phyloP scores from a whole-genome alignment of 169 alveolate genomes.

The Plasmodium vinckei region DNA sequence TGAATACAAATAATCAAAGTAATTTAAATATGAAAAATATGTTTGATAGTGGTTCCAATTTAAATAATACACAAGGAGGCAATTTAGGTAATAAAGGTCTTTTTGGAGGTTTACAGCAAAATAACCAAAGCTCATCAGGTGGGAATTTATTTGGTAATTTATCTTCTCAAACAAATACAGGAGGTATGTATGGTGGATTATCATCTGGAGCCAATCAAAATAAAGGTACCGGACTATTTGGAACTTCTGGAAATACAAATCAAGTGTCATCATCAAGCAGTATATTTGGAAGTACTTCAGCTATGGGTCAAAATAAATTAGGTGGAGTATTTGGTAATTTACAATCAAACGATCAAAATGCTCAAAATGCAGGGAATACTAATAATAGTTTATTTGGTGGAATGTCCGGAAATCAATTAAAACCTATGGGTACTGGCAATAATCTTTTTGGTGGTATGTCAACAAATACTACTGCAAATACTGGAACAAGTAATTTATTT shows the following conservation, averaged over 20 bases:
- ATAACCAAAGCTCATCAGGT: slow-evolving; percentile 35
- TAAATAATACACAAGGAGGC: slow-evolving; percentile 59
- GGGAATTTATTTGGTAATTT: slow-evolving; percentile 59
- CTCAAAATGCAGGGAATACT: not conserved
- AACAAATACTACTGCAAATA: not conserved
- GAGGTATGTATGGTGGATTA: slow-evolving; percentile 42
- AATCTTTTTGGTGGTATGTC: slow-evolving; percentile 65
- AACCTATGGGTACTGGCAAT: slow-evolving; percentile 18
- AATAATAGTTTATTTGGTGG: slow-evolving; percentile 25
- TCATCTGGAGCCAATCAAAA: slow-evolving; percentile 47
- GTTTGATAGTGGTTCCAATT: slow-evolving; percentile 52
- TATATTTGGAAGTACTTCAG: slow-evolving; percentile 46
- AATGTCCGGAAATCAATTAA: slow-evolving; percentile 12
- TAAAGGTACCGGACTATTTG: slow-evolving; percentile 58
- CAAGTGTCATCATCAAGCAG: slow-evolving; percentile 23
- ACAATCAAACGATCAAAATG: slow-evolving; percentile 13
- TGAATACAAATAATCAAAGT: slow-evolving; percentile 70
- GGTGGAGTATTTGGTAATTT: slow-evolving; percentile 49
- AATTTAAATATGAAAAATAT: slow-evolving; percentile 53
- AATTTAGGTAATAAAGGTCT: slow-evolving; percentile 53
- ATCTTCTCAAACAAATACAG: slow-evolving; percentile 30
- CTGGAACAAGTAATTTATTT: slow-evolving; percentile 39
- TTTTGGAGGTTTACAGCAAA: slow-evolving; percentile 71
- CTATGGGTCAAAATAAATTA: slow-evolving; percentile 29
- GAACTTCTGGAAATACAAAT: slow-evolving; percentile 22